A percentile compares a stretch with the other conserved stretches of the same genome.
Conservation (phyloP, 495 filamentous ascomycete species). For the Hyaloscypha hepaticicola region DNA sequence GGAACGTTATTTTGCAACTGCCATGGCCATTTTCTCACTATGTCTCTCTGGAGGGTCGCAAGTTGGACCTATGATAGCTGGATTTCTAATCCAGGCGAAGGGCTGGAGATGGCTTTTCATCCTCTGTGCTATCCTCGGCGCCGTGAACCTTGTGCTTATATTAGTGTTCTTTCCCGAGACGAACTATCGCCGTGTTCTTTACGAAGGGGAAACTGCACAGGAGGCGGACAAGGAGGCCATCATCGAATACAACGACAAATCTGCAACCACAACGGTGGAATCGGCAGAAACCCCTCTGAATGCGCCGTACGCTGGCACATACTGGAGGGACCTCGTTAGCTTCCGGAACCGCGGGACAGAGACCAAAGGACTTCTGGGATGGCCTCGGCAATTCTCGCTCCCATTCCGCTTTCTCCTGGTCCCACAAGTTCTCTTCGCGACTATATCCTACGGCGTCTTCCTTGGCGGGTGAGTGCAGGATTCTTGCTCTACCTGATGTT, state of each 20-base stretch:
- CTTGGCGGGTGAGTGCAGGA: conserved; percentile 41
- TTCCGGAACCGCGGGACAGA: conserved; percentile 26
- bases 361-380: conserved; percentile 13
- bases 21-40: conserved; percentile 41
- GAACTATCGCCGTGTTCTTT: conserved; percentile 41
- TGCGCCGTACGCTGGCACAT: conserved; percentile 35
- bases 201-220: conserved; percentile 32
- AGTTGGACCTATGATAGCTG: conserved; percentile 13
- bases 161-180: conserved; percentile 54
- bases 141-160: conserved; percentile 43
- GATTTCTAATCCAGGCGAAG: conserved; percentile 35
- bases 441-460: conserved; percentile 38
- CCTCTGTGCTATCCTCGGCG: conserved; percentile 53
- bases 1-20: conserved; percentile 42
- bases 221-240: conserved; percentile 34
- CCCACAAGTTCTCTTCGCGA: conserved; percentile 26
- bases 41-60: conserved; percentile 39
- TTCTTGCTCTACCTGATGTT: conserved; percentile 15
- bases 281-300: not conserved
- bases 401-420: conserved; percentile 37
- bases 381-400: conserved; percentile 32
- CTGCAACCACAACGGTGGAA: not conserved
- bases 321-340: conserved; percentile 36
- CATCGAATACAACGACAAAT: not conserved
- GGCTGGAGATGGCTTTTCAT: conserved; percentile 56